Conservation (phyloP, 345 rosid species). For the Citrus reticulata region DNA sequence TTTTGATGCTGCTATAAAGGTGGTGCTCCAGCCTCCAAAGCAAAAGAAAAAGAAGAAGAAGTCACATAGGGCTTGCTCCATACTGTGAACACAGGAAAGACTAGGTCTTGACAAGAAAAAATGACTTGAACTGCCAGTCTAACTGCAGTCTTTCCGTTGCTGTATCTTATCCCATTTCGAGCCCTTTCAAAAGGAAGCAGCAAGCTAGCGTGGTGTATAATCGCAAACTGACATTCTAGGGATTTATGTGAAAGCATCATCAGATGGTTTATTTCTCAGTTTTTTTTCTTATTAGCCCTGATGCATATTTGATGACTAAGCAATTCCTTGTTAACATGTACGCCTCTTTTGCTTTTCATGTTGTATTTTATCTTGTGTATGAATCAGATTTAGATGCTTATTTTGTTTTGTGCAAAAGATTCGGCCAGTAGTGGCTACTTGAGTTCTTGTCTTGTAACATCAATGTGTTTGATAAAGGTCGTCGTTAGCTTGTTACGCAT, state of each 20-base stretch:
- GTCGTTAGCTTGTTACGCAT: no score
- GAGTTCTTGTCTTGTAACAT: neutral
- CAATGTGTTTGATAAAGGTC: neutral
- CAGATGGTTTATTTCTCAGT: conserved; percentile 14
- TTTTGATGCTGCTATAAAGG: conserved; percentile 80
- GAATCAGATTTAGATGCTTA: conserved; percentile 4
- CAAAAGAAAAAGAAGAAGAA: conserved; percentile 81
- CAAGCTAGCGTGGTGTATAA: conserved; percentile 27
- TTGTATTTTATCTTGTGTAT: conserved; percentile 11
- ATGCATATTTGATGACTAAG: conserved; percentile 14
- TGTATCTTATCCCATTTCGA: neutral
- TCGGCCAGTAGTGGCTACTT: no score
- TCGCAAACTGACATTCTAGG: conserved; percentile 26
- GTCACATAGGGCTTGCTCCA: conserved; percentile 55
- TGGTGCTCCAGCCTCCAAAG: conserved; percentile 85
- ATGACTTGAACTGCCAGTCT: neutral
- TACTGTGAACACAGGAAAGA: conserved; percentile 47
- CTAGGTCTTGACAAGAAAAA: conserved; percentile 15
- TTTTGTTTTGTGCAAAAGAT: no score
- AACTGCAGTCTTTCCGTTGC: neutral
- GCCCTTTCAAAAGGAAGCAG: neutral
- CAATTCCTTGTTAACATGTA: conserved; percentile 19
- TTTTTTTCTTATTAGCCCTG: conserved; percentile 16
- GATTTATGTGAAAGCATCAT: conserved; percentile 22
- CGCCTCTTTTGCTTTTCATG: conserved; percentile 12